Evolutionary conservation across 805 yeast genomes (phyloP).

Genomic region (Torulaspora gathmanii): DNA sequence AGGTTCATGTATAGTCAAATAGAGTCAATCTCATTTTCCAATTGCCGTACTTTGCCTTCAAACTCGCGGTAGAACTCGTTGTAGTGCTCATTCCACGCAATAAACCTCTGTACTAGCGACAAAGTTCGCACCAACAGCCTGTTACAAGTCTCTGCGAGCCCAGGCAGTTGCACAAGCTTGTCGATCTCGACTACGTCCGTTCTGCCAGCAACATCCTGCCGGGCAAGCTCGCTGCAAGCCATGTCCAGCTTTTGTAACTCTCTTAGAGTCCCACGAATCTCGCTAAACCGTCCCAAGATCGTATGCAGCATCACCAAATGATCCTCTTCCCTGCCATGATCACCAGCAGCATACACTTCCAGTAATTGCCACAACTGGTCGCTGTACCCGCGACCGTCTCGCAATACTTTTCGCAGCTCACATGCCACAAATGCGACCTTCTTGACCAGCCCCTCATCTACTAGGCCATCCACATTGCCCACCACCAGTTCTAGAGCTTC

Average conservation of each 20-base stretch:
- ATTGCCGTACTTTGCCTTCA: conserved; percentile 2
- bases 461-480: background rate
- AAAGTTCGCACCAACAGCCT: conserved; percentile 9
- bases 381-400: conserved; percentile 8
- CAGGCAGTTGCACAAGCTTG: conserved; percentile 1
- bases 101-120: conserved; percentile 8
- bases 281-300: conserved; percentile 5
- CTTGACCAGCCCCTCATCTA: background rate
- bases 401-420: conserved; percentile 4
- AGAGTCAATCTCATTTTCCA: conserved; percentile 5
- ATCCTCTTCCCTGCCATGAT: background rate
- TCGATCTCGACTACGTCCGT: conserved; percentile 1
- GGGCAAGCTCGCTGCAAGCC: background rate
- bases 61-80: conserved; percentile 11
- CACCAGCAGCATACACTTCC: conserved; percentile 2
- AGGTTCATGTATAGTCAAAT: background rate
- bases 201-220: background rate
- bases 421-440: conserved; percentile 1
- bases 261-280: background rate
- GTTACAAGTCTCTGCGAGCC: conserved; percentile 6
- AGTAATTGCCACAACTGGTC: conserved; percentile 5
- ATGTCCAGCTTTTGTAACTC: conserved; percentile 3
- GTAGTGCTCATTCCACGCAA: conserved; percentile 8
- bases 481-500: background rate
- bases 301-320: background rate